Base-by-base conservation (phyloP, 2,329 filamentous ascomycete genomes). In the Calonectria leucothoes region DNA sequence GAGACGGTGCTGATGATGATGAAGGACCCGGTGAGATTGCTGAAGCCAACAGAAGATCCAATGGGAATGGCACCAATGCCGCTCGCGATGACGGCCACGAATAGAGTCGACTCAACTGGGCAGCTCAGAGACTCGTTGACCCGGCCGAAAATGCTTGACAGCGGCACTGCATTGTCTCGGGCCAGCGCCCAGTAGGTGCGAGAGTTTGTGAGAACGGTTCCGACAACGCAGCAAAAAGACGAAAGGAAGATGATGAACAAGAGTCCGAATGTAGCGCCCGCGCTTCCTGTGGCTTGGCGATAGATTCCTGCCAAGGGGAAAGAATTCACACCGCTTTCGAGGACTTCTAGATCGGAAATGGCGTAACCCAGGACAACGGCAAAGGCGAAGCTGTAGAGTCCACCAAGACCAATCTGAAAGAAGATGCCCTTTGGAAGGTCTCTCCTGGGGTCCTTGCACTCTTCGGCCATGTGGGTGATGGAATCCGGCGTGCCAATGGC, bases 1-100 rank as follows among this genome's bases (percentile, higher is more conserved):
- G 79, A 81, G 6, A 81, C 73, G 2, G 79, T 77, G 0, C 75
- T 80, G 31, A 81, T 77, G 15, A 80, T 81, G n/a, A 81, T 81
- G 27, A 81, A 81, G 0, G 79, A 81, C 5, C 79, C 79, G 0
- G 79, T 81, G 11, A 81, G 52, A 2, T 81, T 81, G 6, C 71
- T 81, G 51, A 81, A 81, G 0, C 79, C 79, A 0, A 79, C 79
- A 0, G 79, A 57, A 15, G 78, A 81, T 23, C 78, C 79, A 0
- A 81, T 63, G 0, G 79, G 79, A 10, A 81, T 81, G 0, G 78
- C 79, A 1, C 79, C 79, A 6, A 81, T 75, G 1, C 74, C 79
- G 0, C 78, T 78, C 0, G 79, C 77, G 14, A 81, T 45, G 6
- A 80, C 70, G 1, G 77, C 78, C 6, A 81, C 79, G 6, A 81